These are phyloP conservation scores for Tranzscheliella williamsii DNA, from an alignment of 1,284 basidiomycete genomes.

Conservation along the genomic window DNA sequence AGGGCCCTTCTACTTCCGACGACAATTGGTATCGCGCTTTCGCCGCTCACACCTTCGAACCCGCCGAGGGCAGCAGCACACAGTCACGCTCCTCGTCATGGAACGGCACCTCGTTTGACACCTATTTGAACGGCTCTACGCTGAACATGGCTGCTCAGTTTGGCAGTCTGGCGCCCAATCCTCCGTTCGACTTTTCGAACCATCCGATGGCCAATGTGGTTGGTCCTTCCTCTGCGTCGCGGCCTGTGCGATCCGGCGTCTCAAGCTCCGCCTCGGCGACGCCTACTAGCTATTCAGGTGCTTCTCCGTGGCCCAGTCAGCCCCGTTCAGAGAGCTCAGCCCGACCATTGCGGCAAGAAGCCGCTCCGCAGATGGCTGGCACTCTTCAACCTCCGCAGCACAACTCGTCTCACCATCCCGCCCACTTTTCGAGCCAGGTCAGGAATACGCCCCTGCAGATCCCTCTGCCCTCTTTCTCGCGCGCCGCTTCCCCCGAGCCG, in stretches of 20 bases:
- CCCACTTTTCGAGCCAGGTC: not conserved
- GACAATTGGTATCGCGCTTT: conserved; percentile 27
- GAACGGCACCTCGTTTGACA: conserved; percentile 23
- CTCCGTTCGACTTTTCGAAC: conserved; percentile 24
- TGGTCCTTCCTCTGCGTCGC: conserved; percentile 6
- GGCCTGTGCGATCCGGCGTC: conserved; percentile 1
- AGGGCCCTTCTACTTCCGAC: conserved; percentile 5
- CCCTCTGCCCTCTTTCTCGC: conserved; percentile 27
- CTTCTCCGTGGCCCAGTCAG: conserved; percentile 13
- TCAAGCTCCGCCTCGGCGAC: conserved; percentile 20
- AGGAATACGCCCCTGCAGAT: conserved; percentile 10
- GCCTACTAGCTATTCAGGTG: conserved; percentile 19
- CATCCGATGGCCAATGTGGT: conserved; percentile 10
- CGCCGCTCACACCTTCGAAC: conserved; percentile 12
- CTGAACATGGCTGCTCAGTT: conserved; percentile 29
- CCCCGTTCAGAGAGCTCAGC: too few relatives aligned
- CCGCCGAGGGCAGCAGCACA: not conserved
- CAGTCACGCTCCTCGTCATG: conserved; percentile 30
- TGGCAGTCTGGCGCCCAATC: conserved; percentile 8
- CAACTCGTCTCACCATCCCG: not conserved
- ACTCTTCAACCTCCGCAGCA: not conserved
- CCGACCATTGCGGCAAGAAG: too few relatives aligned
- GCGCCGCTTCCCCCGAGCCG: conserved; percentile 16
- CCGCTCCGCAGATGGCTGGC: not conserved
- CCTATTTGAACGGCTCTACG: conserved; percentile 27